Conservation (phyloP, 768 basidiomycete species). For the Tricholoma sp. region DNA sequence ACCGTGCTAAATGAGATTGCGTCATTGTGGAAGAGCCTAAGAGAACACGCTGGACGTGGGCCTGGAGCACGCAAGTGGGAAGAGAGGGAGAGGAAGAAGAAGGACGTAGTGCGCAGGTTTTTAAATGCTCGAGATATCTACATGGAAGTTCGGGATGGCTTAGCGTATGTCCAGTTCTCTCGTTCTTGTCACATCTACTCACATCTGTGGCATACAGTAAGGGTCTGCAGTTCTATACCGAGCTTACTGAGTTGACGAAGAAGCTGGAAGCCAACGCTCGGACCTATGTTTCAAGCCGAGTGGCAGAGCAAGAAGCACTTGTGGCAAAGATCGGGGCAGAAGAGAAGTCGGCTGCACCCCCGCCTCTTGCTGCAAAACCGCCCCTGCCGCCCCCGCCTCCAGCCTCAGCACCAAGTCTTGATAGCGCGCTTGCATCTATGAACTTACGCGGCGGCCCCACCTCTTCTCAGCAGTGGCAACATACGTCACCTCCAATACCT, state of each 20-base stretch:
- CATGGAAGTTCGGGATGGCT: constrained; percentile 80
- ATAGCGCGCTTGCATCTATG: constrained; percentile 11
- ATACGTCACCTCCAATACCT: constrained; percentile 8
- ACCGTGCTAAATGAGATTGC: constrained; percentile 69
- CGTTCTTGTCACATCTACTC: constrained; percentile 6
- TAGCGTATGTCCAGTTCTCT: constrained; percentile 56
- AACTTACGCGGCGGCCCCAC: constrained; percentile 13
- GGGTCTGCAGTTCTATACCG: constrained; percentile 84
- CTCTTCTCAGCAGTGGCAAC: constrained; percentile 13
- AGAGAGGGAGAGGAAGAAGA: constrained; percentile 74
- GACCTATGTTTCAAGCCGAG: constrained; percentile 58
- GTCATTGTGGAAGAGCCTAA: constrained; percentile 67
- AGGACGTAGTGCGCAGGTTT: constrained; percentile 69
- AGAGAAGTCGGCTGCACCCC: constrained; percentile 45
- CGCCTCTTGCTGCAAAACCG: constrained; percentile 45
- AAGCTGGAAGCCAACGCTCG: constrained; percentile 56
- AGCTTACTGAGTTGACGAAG: constrained; percentile 60
- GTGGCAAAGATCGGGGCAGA: constrained; percentile 68
- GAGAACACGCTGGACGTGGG: constrained; percentile 69
- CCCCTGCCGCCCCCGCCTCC: constrained; percentile 44
- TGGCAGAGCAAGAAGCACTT: constrained; percentile 65
- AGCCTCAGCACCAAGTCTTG: constrained; percentile 18
- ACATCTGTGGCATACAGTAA: constrained; percentile 45
- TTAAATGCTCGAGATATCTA: constrained; percentile 77
- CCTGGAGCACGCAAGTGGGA: constrained; percentile 78